These are phyloP conservation scores for Clarireedia monteithiana DNA, from an alignment of 2,329 filamentous ascomycete genomes.

Conservation along the genomic window DNA sequence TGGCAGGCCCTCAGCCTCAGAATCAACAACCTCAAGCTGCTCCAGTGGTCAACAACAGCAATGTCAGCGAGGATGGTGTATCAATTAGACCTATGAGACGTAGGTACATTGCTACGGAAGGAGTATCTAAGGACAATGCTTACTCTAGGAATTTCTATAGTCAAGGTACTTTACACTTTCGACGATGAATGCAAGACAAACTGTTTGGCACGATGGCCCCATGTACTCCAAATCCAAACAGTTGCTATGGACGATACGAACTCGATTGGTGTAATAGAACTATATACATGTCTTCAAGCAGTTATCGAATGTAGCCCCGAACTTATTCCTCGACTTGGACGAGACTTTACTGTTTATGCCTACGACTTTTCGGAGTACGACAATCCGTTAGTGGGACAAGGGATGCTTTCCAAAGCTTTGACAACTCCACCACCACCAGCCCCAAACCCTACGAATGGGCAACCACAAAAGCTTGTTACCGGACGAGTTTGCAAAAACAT, in stretches of 20 bases:
- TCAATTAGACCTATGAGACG: constrained; percentile 51
- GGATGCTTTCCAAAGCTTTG: constrained; percentile 83
- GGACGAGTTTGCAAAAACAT: constrained; percentile 85
- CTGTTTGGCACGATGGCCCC: constrained; percentile 79
- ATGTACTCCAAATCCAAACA: constrained; percentile 71
- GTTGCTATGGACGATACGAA: constrained; percentile 71
- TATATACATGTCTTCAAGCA: constrained; percentile 79
- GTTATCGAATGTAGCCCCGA: constrained; percentile 77
- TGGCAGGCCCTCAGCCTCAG: constrained; percentile 11
- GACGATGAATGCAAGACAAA: constrained; percentile 82
- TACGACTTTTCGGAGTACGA: constrained; percentile 96
- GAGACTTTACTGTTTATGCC: constrained; percentile 91
- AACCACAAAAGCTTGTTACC: constrained; percentile 67
- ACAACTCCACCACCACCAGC: constrained; percentile 46
- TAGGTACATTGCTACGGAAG: constrained; percentile 36
- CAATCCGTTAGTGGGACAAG: constrained; percentile 87
- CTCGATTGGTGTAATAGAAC: constrained; percentile 79
- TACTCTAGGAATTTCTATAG: constrained; percentile 38
- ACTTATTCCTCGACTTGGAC: constrained; percentile 61
- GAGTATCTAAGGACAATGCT: constrained; percentile 9
- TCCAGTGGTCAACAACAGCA: constrained; percentile 11
- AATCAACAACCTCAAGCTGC: constrained; percentile 16
- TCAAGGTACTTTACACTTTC: constrained; percentile 96
- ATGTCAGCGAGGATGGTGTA: constrained; percentile 40
- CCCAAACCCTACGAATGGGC: constrained; percentile 45